phyloP scores from a whole-genome alignment of 2,329 filamentous ascomycete species.

The Colletotrichum phormii region DNA sequence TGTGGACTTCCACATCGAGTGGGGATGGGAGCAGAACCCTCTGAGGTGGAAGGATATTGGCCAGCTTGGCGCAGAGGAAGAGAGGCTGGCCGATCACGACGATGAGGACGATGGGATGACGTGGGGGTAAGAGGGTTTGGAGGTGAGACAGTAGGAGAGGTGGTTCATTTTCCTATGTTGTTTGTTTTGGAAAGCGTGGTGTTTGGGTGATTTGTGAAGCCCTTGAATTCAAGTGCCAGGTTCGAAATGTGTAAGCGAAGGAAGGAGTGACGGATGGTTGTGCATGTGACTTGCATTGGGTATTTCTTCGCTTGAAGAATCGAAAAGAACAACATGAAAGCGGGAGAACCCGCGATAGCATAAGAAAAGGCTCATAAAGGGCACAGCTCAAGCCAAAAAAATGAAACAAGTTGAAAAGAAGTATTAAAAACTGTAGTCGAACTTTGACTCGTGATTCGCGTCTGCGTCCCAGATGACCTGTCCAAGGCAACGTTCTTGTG shows the following conservation, averaged over 20 bases:
- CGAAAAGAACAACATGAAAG: background rate
- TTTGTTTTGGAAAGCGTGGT: slow-evolving; percentile 15
- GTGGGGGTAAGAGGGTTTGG: slow-evolving; percentile 3
- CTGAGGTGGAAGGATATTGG: slow-evolving; percentile 23
- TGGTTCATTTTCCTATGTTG: background rate
- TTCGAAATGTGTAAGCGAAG: background rate
- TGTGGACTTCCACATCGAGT: slow-evolving; percentile 33
- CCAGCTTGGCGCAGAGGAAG: slow-evolving; percentile 17
- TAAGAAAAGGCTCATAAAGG: background rate
- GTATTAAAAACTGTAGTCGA: background rate
- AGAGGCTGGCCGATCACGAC: slow-evolving; percentile 24
- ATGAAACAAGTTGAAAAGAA: background rate
- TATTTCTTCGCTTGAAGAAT: background rate
- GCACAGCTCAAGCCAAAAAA: background rate
- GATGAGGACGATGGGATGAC: slow-evolving; percentile 18
- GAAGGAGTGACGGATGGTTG: background rate
- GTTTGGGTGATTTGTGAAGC: slow-evolving; percentile 3
- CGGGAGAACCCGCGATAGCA: background rate
- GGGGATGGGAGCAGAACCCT: slow-evolving; percentile 31
- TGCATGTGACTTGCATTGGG: background rate
- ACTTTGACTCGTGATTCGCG: background rate
- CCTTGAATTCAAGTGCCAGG: background rate
- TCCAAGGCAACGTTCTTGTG: background rate
- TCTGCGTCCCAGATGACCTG: background rate
- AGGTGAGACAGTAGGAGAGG: background rate